Evolutionary conservation across 2,329 filamentous ascomycete genomes (phyloP), one percentile per base, ranked within the genome.

Genomic region (Hymenotorrendiella dingleyae): DNA sequence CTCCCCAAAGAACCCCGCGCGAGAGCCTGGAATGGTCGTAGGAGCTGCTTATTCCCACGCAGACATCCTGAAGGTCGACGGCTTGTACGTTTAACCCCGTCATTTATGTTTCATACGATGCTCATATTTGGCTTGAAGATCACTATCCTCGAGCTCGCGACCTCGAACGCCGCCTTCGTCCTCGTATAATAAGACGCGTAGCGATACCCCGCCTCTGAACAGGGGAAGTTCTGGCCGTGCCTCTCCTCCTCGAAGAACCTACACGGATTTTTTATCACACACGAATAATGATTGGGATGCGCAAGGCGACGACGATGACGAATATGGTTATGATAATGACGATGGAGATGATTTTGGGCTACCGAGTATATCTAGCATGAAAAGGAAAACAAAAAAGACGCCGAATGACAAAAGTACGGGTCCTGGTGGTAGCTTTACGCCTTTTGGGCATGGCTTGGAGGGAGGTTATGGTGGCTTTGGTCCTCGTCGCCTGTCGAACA

Each of bases 31-130:
- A 58, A 77, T 91, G 48, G 86, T 98, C 26, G 85, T 97, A 46
- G 93, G 93, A 54, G 93, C 93, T 43, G 84, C 90, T 34, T 98
- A 98, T 63, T 97, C 93, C 11, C 93, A 98, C 66, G 87, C 91
- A 21, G 90, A 97, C 67, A 87, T 95, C 61, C 74, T 96, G 56
- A 94, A 91, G 65, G 84, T 91, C 59, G 86, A 88, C 59, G 78
- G 81, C 21, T 57, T 91, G 87, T 93, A 75, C 53, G 76, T 65
- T 23, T 44, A 37, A 40, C 19, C 24, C 22, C 23, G 17, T 22
- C 11, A n/a, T 14, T 24, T 38, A 36, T 10, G 23, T 40, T 36
- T 24, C 43, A 22, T 36, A 26, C 42, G 37, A 27, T 51, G 24
- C 47, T 37, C n/a, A n/a, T n/a, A n/a, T 40, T 48, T 45, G 35